A percentile compares a stretch with the other conserved stretches of the same genome.
Conservation (phyloP, 2,329 filamentous ascomycete genomes). For the Claviceps citrina region DNA sequence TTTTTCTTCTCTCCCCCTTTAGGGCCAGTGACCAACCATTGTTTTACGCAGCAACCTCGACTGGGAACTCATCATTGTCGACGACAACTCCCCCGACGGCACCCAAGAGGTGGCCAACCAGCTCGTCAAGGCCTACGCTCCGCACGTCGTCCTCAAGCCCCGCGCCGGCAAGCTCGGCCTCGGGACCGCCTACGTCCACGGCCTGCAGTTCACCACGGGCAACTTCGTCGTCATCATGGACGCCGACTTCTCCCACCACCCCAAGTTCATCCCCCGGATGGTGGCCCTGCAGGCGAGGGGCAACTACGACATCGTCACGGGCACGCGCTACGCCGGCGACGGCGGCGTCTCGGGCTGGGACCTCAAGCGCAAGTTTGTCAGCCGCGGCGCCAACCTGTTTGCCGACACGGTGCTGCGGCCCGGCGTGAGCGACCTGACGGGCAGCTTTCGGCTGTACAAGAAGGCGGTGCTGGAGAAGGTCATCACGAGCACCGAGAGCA, state of each 20-base stretch:
- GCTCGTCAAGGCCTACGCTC: conserved; percentile 69
- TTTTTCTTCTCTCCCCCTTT: too few species aligned
- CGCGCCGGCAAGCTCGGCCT: conserved; percentile 93
- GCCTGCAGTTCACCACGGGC: conserved; percentile 74
- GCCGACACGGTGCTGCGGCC: conserved; percentile 87
- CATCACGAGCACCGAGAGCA: conserved; percentile 79
- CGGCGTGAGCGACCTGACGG: conserved; percentile 88
- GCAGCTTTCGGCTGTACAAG: conserved; percentile 91
- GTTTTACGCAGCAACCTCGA: conserved; percentile 83
- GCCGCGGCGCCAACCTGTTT: conserved; percentile 81
- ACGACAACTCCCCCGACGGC: conserved; percentile 93
- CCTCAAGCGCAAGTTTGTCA: conserved; percentile 73
- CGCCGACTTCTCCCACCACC: conserved; percentile 97
- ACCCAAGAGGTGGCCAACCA: conserved; percentile 84
- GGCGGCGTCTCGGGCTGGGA: conserved; percentile 95
- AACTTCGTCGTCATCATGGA: conserved; percentile 99
- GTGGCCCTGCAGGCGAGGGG: conserved; percentile 60
- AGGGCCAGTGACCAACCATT: too few species aligned
- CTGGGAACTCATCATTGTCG: conserved; percentile 95
- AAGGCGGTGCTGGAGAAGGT: conserved; percentile 76
- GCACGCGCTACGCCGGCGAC: conserved; percentile 79
- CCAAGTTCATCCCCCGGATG: conserved; percentile 96
- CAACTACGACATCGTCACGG: conserved; percentile 92
- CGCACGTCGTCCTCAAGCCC: conserved; percentile 69
- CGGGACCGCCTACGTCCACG: conserved; percentile 90